A percentile compares a stretch with the other conserved stretches of the same genome.
Conservation (phyloP, 2,329 filamentous ascomycete genomes). For the Metarhizium brunneum region DNA sequence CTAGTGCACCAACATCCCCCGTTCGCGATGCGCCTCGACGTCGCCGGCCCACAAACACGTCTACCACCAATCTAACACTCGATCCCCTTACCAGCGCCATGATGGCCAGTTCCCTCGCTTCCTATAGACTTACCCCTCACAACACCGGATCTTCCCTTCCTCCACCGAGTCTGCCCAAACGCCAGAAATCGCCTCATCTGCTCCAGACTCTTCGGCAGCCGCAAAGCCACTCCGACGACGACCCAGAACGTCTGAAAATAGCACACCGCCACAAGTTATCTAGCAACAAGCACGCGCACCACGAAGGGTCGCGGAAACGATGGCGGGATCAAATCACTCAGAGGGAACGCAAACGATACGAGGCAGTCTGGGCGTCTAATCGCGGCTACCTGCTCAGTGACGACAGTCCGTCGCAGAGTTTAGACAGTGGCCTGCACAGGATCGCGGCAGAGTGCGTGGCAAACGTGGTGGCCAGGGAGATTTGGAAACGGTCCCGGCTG, state of each 20-base stretch:
- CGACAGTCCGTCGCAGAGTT: constrained; percentile 9
- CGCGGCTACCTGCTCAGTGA: constrained; percentile 43
- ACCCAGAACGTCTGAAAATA: constrained; percentile 38
- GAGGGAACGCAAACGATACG: constrained; percentile 69
- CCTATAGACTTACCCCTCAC: constrained; percentile 41
- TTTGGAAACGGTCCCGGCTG: constrained; percentile 65
- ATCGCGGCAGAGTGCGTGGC: constrained; percentile 44
- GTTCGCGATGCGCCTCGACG: constrained; percentile 21
- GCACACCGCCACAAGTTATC: constrained; percentile 43
- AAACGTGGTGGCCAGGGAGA: constrained; percentile 61
- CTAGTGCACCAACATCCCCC: constrained; percentile 25
- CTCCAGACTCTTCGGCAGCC: constrained; percentile 57
- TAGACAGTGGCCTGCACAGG: constrained; percentile 9
- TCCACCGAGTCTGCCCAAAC: constrained; percentile 27
- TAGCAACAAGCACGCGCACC: constrained; percentile 57
- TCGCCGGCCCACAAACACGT: constrained; percentile 16
- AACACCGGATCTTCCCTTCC: constrained; percentile 26
- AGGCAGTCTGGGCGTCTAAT: constrained; percentile 79
- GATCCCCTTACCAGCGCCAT: constrained; percentile 65
- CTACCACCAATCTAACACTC: constrained; percentile 38
- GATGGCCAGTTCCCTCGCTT: constrained; percentile 64
- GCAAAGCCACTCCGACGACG: constrained; percentile 40
- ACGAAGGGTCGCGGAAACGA: constrained; percentile 64
- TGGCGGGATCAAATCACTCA: constrained; percentile 70
- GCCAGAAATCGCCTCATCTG: constrained; percentile 43